Percentiles rank a stretch among this genome's conserved stretches.
Conservation (phyloP, 2,329 filamentous ascomycete species). For the Seiridium unicorne region DNA sequence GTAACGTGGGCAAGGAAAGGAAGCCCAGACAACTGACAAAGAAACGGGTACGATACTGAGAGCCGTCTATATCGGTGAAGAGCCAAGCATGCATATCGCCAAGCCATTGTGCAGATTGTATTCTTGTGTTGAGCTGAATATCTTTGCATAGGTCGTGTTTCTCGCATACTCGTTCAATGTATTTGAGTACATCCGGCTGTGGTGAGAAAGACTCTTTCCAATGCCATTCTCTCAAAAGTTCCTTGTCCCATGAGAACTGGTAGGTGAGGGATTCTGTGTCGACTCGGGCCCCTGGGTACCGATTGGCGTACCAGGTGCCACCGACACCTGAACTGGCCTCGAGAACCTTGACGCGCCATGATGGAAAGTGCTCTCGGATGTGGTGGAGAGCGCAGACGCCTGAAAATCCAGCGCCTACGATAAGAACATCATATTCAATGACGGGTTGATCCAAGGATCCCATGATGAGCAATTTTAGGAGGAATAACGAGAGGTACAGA, state of each 20-base stretch:
- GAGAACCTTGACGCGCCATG: slow-evolving; percentile 6
- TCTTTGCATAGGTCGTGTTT: slow-evolving; percentile 8
- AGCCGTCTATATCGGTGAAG: neutral
- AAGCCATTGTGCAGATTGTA: slow-evolving; percentile 21
- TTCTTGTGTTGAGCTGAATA: slow-evolving; percentile 5
- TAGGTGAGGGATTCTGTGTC: slow-evolving; percentile 8
- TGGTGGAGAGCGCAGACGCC: slow-evolving; percentile 9
- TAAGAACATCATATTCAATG: slow-evolving; percentile 5
- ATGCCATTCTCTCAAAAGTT: slow-evolving; percentile 6
- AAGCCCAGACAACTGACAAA: slow-evolving; percentile 9
- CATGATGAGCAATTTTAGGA: neutral
- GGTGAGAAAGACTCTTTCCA: slow-evolving; percentile 8
- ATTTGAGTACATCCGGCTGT: slow-evolving; percentile 4
- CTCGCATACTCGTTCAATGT: slow-evolving; percentile 1
- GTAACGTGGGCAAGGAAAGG: slow-evolving; percentile 2
- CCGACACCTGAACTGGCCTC: slow-evolving; percentile 5
- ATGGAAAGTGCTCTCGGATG: slow-evolving; percentile 6
- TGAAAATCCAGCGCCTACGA: slow-evolving; percentile 7
- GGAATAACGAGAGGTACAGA: no score
- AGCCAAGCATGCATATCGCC: slow-evolving; percentile 1
- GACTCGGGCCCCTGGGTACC: slow-evolving; percentile 8
- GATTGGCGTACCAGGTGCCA: slow-evolving; percentile 7
- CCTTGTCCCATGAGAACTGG: slow-evolving; percentile 7
- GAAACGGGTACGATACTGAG: neutral
- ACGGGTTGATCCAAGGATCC: neutral